Conservation (phyloP, 257 asterid genomes). For the Marsdenia floribunda region DNA sequence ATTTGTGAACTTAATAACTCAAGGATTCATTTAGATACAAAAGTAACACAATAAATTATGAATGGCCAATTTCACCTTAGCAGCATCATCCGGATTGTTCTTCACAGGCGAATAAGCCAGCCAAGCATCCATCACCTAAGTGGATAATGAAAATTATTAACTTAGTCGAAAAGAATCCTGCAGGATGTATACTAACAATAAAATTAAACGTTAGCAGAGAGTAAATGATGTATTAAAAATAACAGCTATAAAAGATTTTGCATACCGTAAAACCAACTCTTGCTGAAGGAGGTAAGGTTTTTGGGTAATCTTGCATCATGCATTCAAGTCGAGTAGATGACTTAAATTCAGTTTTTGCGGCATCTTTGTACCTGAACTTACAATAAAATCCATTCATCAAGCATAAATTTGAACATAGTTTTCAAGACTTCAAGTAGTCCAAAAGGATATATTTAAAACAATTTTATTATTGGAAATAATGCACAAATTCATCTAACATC, state of each 20-base stretch:
- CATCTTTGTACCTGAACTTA: conserved; percentile 77
- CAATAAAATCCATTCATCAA: conserved; percentile 6
- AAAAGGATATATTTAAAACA: conserved; percentile 1
- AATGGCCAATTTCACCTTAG: conserved; percentile 55
- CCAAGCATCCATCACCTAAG: conserved; percentile 88
- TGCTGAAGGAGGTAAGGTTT: conserved; percentile 88
- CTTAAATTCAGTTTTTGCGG: conserved; percentile 80
- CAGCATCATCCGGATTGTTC: conserved; percentile 99
- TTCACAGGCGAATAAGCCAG: conserved; percentile 98
- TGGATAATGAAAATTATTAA: conserved; percentile 6
- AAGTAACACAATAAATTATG: not conserved
- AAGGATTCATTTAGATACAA: not conserved
- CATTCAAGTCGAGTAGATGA: conserved; percentile 99
- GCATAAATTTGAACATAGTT: not conserved
- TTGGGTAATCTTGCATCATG: conserved; percentile 99
- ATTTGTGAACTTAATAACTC: not conserved
- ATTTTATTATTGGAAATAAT: not conserved
- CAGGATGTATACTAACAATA: not conserved
- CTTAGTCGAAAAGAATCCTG: conserved; percentile 3
- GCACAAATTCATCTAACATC: not conserved
- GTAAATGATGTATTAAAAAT: not conserved
- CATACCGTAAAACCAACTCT: conserved; percentile 98
- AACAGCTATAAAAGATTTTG: conserved; percentile 15
- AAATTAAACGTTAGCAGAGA: conserved; percentile 5
- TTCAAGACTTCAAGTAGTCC: conserved; percentile 3